Evolutionary conservation across 2,329 filamentous ascomycete genomes (phyloP), one percentile per base, ranked within the genome.

Genomic region (Colletotrichum chlorophyti): DNA sequence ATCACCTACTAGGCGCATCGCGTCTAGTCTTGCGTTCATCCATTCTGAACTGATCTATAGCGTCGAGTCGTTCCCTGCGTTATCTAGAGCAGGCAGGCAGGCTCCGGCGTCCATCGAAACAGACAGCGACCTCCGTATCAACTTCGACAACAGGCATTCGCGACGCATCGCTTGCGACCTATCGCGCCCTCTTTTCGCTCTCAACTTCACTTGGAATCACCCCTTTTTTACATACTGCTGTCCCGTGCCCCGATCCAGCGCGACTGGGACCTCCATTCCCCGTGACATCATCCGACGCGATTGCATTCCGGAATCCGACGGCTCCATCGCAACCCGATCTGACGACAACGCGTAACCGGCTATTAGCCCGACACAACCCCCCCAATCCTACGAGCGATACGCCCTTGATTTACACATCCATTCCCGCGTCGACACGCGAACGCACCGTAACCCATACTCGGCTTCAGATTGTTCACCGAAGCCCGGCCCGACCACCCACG

Each of bases 201-300:
- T 40, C 17, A 17, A 27, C 14, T 26, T 8, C 17, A 29, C 32
- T 31, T 40, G 43, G 34, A 57, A 52, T 50, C 57, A 60, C 52
- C 43, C 24, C 32, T 26, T 43, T 60, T 50, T 52, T 35, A 49
- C 10, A 34, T 23, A 21, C 52, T n/a, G 38, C n/a, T 31, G 27
- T 45, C 52, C 52, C 45, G 12, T 45, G 23, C 27, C 34, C 27
- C 31, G 19, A 46, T 53, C 49, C 50, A 29, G 59, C 59, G 54
- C 54, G 38, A 61, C 58, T 49, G 54, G 49, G 38, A 61, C 58
- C 45, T 23, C 43, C 54, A 59, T 32, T 43, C 45, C 49, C 42
- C 31, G 49, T 62, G 60, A 62, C 60, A 62, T 62, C 60, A 62
- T 60, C 31, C 46, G 60, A 57, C 51, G 54, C 59, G 59, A 45